phyloP scores from a whole-genome alignment of 345 rosid species.

The Anastatica hierochuntica region DNA sequence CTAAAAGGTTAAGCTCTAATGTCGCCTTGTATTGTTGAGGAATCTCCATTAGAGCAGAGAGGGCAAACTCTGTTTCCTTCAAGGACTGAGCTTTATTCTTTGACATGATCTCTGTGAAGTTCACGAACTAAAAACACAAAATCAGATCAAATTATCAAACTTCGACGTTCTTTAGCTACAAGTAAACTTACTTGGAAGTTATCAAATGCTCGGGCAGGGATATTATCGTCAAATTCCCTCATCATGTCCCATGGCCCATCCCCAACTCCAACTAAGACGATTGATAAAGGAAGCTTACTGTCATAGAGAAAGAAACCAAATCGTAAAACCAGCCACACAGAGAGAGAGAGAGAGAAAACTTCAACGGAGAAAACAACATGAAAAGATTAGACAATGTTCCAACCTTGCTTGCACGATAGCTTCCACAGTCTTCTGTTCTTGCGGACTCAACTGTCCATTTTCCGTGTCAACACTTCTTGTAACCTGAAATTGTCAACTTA shows the following conservation, averaged over 20 bases:
- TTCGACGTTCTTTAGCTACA: not conserved
- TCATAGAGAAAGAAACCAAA: not conserved
- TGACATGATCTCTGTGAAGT: slow-evolving; percentile 84
- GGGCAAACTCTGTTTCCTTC: slow-evolving; percentile 89
- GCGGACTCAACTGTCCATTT: slow-evolving; percentile 70
- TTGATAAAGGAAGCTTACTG: slow-evolving; percentile 70
- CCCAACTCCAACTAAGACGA: slow-evolving; percentile 87
- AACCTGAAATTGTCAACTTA: slow-evolving; percentile 41
- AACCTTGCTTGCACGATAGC: slow-evolving; percentile 95
- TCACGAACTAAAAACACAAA: slow-evolving; percentile 62
- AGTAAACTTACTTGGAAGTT: slow-evolving; percentile 69
- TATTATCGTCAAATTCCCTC: slow-evolving; percentile 94
- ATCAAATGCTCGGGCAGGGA: slow-evolving; percentile 88
- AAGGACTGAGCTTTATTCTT: slow-evolving; percentile 45
- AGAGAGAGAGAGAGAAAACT: slow-evolving; percentile 8
- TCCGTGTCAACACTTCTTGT: slow-evolving; percentile 82
- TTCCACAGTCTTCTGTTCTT: slow-evolving; percentile 83
- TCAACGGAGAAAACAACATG: not conserved
- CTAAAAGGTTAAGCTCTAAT: slow-evolving; percentile 66
- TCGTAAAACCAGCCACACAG: not conserved
- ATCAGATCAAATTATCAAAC: slow-evolving; percentile 2
- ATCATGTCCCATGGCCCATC: slow-evolving; percentile 99
- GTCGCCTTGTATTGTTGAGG: slow-evolving; percentile 95
- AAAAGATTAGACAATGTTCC: slow-evolving; percentile 1
- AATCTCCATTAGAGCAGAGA: slow-evolving; percentile 90